Evolutionary conservation across 1,139 yeast species (phyloP).

Genomic region (Pichia sp.): DNA sequence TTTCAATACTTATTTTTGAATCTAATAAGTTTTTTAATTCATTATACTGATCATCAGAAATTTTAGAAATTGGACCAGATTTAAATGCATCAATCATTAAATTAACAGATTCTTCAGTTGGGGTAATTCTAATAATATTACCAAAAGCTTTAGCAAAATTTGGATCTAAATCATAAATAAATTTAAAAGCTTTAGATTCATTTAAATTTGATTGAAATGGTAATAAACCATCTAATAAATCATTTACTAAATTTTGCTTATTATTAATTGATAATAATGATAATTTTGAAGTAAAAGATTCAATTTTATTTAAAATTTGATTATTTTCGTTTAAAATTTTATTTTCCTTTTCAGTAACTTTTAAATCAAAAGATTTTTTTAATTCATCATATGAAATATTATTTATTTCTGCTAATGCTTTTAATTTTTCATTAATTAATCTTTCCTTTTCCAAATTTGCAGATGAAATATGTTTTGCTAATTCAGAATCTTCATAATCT

Average conservation of each 20-base stretch:
- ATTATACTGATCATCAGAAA: conserved; percentile 11
- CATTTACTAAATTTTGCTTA: conserved; percentile 9
- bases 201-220: conserved; percentile 16
- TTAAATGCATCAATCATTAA: conserved; percentile 14
- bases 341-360: conserved; percentile 18
- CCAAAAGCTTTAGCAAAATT: conserved; percentile 20
- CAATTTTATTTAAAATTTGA: no score
- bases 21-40: no score
- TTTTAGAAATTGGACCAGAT: conserved; percentile 16
- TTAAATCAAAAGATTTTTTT: conserved; percentile 18
- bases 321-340: no score
- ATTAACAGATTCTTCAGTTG: conserved; percentile 13
- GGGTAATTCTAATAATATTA: conserved; percentile 12
- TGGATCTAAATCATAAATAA: conserved; percentile 17
- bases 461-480: conserved; percentile 16
- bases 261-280: no score
- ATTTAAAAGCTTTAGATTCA: conserved; percentile 19
- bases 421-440: conserved; percentile 23
- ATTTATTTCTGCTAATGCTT: conserved; percentile 19
- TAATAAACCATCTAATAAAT: conserved; percentile 16
- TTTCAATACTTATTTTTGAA: no score
- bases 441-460: conserved; percentile 18
- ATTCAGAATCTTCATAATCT: conserved; percentile 21
- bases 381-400: conserved; percentile 20
- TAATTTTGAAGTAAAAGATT: neutral